These are phyloP conservation scores for Thielaviopsis punctulata DNA, from an alignment of 2,329 filamentous ascomycete species.

Conservation along the genomic window DNA sequence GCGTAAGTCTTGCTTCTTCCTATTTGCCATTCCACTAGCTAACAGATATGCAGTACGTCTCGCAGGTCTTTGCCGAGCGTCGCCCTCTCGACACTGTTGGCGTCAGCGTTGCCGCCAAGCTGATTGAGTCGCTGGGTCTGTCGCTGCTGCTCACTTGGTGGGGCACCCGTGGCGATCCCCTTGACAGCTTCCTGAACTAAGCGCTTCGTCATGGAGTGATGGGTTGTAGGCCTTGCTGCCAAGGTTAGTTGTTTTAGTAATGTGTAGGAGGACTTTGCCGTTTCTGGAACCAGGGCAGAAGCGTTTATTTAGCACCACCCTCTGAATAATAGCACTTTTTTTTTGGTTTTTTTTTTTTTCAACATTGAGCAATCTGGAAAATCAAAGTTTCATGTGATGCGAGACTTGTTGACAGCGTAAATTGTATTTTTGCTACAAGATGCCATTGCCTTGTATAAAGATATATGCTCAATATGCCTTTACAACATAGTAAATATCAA, in stretches of 20 bases:
- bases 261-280: background rate
- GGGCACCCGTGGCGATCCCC: conserved; percentile 88
- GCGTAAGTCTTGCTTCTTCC: conserved; percentile 37
- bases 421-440: conserved; percentile 9
- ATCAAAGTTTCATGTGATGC: background rate
- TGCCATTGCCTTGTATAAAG: conserved; percentile 8
- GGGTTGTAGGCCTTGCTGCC: background rate
- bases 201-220: background rate
- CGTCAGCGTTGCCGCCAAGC: conserved; percentile 65
- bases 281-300: background rate
- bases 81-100: conserved; percentile 79
- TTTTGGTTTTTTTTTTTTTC: background rate
- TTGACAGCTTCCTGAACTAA: conserved; percentile 36
- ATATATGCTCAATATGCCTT: conserved; percentile 11
- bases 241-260: background rate
- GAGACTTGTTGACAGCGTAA: conserved; percentile 6
- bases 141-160: conserved; percentile 91
- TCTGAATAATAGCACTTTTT: background rate
- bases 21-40: background rate
- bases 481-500: conserved; percentile 12
- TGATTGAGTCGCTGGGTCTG: conserved; percentile 84
- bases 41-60: conserved; percentile 48
- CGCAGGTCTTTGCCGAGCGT: conserved; percentile 79
- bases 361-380: background rate
- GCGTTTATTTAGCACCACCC: background rate